Evolutionary conservation across 805 yeast genomes (phyloP).

Genomic region (Hanseniaspora hatyaiensis): DNA sequence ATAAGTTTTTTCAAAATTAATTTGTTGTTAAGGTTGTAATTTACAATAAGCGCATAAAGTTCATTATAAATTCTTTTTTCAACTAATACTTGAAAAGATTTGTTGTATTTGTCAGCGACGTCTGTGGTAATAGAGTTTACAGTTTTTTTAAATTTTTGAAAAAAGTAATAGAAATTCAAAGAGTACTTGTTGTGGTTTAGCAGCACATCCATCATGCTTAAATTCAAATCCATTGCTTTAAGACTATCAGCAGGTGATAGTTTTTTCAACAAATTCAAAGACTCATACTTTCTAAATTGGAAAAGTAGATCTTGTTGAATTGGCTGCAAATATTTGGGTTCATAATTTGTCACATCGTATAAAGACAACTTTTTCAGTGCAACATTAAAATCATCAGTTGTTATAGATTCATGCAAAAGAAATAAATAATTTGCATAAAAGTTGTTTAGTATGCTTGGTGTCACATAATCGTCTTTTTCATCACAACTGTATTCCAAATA

Average conservation of each 20-base stretch:
- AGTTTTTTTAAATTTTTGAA: background rate
- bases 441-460: slow-evolving; percentile 69
- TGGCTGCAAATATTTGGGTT: slow-evolving; percentile 8
- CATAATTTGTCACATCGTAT: background rate
- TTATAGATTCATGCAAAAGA: background rate
- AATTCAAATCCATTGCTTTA: background rate
- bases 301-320: background rate
- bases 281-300: slow-evolving; percentile 2
- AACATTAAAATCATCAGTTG: background rate
- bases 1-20: background rate
- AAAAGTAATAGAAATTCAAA: background rate
- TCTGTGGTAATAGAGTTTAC: too few relatives aligned
- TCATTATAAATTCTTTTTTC: background rate
- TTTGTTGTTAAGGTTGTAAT: background rate
- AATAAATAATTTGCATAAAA: slow-evolving; percentile 46
- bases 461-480: slow-evolving; percentile 63
- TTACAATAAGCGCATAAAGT: too few relatives aligned
- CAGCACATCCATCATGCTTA: background rate
- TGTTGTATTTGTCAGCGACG: too few relatives aligned
- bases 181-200: background rate
- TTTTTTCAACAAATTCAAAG: background rate
- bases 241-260: background rate
- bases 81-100: too few relatives aligned
- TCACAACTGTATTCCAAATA: slow-evolving; percentile 43
- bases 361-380: too few relatives aligned